These are phyloP conservation scores for Cytospora chrysosperma DNA, from an alignment of 2,329 filamentous ascomycete genomes.

Conservation along the genomic window DNA sequence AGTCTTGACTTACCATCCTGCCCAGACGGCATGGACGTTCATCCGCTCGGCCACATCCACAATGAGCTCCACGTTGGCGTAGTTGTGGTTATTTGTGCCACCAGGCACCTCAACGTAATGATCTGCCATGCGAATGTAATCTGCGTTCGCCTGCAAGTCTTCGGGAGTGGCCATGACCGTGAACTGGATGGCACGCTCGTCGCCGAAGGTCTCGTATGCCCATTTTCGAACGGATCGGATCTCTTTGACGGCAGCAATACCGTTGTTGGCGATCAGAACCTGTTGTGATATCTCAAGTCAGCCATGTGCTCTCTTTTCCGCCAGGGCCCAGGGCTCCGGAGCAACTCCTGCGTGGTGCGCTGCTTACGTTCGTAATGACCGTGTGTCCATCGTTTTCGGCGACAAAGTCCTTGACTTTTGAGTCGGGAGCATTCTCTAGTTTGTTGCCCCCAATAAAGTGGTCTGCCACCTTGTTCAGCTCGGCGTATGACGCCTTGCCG, in stretches of 20 bases:
- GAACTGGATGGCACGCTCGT: constrained; percentile 97
- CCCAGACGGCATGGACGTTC: constrained; percentile 98
- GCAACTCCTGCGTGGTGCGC: neutral
- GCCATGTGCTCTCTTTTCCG: neutral
- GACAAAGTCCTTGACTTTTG: constrained; percentile 96
- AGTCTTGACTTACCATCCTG: constrained; percentile 73
- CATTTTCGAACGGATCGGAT: constrained; percentile 99
- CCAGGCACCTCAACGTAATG: constrained; percentile 99
- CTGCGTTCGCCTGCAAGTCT: constrained; percentile 94
- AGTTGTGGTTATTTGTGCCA: constrained; percentile 99
- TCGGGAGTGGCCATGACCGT: constrained; percentile 99
- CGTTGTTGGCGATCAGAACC: constrained; percentile 99
- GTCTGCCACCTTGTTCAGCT: constrained; percentile 78
- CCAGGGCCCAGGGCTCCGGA: neutral
- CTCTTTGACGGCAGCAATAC: constrained; percentile 98
- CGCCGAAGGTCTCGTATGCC: constrained; percentile 99
- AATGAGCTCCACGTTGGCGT: constrained; percentile 98
- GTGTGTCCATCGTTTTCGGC: constrained; percentile 87
- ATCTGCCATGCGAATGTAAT: constrained; percentile 99
- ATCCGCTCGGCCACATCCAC: constrained; percentile 98
- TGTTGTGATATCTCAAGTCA: constrained; percentile 37
- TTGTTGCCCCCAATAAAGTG: constrained; percentile 98
- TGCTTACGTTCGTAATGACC: constrained; percentile 91
- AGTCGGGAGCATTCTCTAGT: constrained; percentile 74
- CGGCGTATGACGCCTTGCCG: constrained; percentile 67